These are phyloP conservation scores for Scedosporium aurantiacum DNA, from an alignment of 2,329 filamentous ascomycete genomes.

Conservation along the genomic window DNA sequence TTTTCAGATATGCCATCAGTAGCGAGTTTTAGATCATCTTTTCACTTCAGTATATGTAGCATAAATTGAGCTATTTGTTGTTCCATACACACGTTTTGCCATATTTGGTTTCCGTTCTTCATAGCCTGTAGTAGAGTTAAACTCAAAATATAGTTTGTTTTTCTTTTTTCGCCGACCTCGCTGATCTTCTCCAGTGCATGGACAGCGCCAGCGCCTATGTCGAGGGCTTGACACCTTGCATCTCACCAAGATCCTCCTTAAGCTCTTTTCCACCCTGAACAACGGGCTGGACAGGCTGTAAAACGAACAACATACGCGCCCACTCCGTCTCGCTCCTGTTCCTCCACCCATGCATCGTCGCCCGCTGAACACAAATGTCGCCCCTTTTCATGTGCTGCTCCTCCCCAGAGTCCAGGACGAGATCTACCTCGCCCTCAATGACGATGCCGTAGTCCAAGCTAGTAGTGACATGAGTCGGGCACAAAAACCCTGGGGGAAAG, in stretches of 20 bases:
- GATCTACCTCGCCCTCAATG: slow-evolving; percentile 40
- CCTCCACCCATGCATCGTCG: slow-evolving; percentile 42
- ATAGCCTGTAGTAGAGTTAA: not conserved
- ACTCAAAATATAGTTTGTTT: not conserved
- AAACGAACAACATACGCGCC: slow-evolving; percentile 12
- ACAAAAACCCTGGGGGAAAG: slow-evolving; percentile 28
- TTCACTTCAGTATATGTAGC: not conserved
- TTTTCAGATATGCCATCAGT: slow-evolving; percentile 41
- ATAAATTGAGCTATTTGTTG: not conserved
- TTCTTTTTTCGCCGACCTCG: not conserved
- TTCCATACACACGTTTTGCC: not conserved
- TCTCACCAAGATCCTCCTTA: slow-evolving; percentile 23
- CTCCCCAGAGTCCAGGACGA: slow-evolving; percentile 41
- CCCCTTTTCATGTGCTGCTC: slow-evolving; percentile 32
- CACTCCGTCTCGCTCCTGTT: slow-evolving; percentile 35
- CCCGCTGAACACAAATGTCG: slow-evolving; percentile 44
- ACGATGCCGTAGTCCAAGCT: slow-evolving; percentile 44
- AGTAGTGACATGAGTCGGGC: slow-evolving; percentile 39
- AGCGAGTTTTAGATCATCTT: slow-evolving; percentile 32
- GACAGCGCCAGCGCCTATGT: slow-evolving; percentile 2
- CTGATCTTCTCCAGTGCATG: no score
- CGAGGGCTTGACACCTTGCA: slow-evolving; percentile 15
- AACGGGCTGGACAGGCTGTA: slow-evolving; percentile 14
- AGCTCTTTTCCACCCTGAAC: slow-evolving; percentile 11
- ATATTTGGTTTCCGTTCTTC: not conserved